Percentiles rank a stretch among this genome's conserved stretches.
phyloP scores from a whole-genome alignment of 2,329 filamentous ascomycete genomes.

The Trichophyton equinum region DNA sequence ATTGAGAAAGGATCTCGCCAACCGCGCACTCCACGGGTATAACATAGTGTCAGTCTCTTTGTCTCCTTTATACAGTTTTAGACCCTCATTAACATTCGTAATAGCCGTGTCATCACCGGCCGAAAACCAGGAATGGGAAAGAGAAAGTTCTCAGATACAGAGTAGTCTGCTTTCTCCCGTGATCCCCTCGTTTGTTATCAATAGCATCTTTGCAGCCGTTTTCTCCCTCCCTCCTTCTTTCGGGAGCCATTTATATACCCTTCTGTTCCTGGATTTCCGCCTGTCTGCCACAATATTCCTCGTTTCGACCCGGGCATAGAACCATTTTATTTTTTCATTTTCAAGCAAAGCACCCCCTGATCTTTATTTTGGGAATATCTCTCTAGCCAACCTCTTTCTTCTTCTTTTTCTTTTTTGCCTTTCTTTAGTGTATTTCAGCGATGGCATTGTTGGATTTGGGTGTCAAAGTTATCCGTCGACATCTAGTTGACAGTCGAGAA shows the following conservation, averaged over 20 bases:
- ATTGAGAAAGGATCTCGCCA: slow-evolving; percentile 3
- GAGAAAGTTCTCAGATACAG: not conserved
- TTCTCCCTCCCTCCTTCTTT: not conserved
- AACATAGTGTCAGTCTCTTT: not conserved
- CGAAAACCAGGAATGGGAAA: not conserved
- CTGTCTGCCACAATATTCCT: not conserved
- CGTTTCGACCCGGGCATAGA: not conserved
- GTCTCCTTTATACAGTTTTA: not conserved
- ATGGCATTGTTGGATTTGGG: not conserved
- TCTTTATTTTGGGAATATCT: not conserved
- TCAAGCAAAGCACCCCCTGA: not conserved
- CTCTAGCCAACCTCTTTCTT: not conserved
- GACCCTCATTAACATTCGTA: not conserved
- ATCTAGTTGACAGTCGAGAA: not conserved
- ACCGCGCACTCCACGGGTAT: slow-evolving; percentile 5
- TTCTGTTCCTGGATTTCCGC: not conserved
- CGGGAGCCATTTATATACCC: not conserved
- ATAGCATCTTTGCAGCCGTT: not conserved
- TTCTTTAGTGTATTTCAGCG: not conserved
- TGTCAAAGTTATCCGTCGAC: not conserved
- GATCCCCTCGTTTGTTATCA: not conserved
- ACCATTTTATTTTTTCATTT: not conserved
- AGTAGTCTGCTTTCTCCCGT: not conserved
- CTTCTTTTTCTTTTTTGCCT: not conserved
- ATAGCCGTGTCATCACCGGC: slow-evolving; percentile 1